A percentile compares a stretch with the other conserved stretches of the same genome.
Evolutionary conservation across 768 basidiomycete genomes (phyloP).

Genomic region (Mycena metata): DNA sequence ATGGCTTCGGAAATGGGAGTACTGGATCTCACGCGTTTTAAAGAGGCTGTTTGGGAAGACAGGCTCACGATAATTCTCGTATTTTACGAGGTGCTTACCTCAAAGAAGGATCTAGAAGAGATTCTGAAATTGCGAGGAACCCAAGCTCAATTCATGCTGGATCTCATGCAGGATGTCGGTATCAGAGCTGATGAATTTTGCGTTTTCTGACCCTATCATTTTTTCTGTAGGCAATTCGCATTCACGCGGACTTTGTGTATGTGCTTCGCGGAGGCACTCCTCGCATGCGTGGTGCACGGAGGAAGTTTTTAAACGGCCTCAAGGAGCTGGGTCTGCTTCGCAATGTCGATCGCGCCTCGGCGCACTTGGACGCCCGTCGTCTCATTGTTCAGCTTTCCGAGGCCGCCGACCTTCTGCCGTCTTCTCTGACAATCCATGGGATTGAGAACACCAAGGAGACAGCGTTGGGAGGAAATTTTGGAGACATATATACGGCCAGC

Average conservation of each 20-base stretch:
- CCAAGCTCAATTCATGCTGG: slow-evolving; percentile 26
- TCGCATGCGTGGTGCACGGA: slow-evolving; percentile 21
- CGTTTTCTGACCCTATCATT: slow-evolving; percentile 1
- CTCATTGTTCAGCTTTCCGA: slow-evolving; percentile 17
- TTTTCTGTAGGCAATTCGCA: slow-evolving; percentile 14
- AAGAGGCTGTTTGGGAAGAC: slow-evolving; percentile 21
- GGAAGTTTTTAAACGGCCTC: not conserved
- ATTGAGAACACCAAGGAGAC: not conserved
- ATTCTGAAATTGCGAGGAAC: slow-evolving; percentile 18
- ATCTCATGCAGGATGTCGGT: slow-evolving; percentile 25
- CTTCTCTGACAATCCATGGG: slow-evolving; percentile 6
- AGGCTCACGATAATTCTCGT: slow-evolving; percentile 20
- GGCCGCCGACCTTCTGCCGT: slow-evolving; percentile 14
- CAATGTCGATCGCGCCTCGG: slow-evolving; percentile 18
- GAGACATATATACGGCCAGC: slow-evolving; percentile 9
- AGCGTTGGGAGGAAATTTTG: slow-evolving; percentile 17
- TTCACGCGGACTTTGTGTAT: slow-evolving; percentile 13
- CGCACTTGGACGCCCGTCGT: slow-evolving; percentile 17
- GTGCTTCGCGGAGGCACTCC: slow-evolving; percentile 19
- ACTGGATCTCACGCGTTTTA: slow-evolving; percentile 11
- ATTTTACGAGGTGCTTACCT: slow-evolving; percentile 22
- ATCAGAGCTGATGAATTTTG: not conserved
- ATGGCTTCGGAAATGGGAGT: slow-evolving; percentile 7
- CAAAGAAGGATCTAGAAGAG: slow-evolving; percentile 14
- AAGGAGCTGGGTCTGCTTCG: slow-evolving; percentile 11